Percentiles rank a stretch among this genome's conserved stretches.
These are phyloP conservation scores for Balamuthia mandrillaris DNA, from an alignment of 208 protist species.

Conservation along the genomic window DNA sequence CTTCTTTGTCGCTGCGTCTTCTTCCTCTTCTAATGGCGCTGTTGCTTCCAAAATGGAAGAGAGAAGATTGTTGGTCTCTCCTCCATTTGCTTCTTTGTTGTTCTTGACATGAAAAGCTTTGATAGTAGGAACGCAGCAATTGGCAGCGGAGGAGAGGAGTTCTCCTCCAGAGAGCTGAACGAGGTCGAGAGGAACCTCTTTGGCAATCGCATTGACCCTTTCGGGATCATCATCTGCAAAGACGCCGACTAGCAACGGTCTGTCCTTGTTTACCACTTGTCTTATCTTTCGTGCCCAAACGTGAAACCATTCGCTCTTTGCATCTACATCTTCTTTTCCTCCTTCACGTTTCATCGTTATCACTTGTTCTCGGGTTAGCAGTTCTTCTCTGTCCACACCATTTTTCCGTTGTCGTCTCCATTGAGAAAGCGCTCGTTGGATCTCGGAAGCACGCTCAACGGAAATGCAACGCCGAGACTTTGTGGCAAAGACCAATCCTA, in stretches of 20 bases:
- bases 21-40: too few species aligned
- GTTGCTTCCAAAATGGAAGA: too few species aligned
- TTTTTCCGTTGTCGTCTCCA: neutral
- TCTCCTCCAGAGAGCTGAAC: slow-evolving; percentile 60
- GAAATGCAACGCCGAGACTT: slow-evolving; percentile 50
- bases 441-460: slow-evolving; percentile 30
- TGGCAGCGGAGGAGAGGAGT: neutral
- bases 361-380: neutral
- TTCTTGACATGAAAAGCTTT: slow-evolving; percentile 26
- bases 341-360: neutral
- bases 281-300: neutral
- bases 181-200: slow-evolving; percentile 39
- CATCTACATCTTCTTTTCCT: neutral
- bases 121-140: neutral
- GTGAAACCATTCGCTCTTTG: neutral
- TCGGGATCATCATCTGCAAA: slow-evolving; percentile 43
- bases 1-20: too few species aligned
- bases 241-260: slow-evolving; percentile 60
- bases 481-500: slow-evolving; percentile 65
- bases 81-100: neutral
- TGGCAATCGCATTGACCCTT: slow-evolving; percentile 13
- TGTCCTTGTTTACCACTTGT: neutral
- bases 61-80: neutral
- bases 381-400: neutral
- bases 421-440: neutral